A percentile compares a stretch with the other conserved stretches of the same genome.
These are phyloP conservation scores for Priceomyces fermenticarens DNA, from an alignment of 805 yeast species.

Conservation along the genomic window DNA sequence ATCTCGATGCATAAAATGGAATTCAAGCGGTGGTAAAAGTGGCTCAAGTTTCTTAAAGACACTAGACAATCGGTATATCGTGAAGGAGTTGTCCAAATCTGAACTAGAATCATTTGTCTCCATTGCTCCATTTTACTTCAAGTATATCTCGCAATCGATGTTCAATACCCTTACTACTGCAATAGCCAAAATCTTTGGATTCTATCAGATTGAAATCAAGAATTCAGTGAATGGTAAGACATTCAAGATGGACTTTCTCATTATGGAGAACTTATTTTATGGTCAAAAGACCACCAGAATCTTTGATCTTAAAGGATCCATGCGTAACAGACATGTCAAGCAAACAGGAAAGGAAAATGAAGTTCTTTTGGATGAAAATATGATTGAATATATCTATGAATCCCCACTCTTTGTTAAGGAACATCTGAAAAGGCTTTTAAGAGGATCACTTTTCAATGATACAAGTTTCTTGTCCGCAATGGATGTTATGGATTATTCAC, in stretches of 20 bases:
- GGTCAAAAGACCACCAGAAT: slow-evolving; percentile 77
- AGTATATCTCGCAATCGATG: slow-evolving; percentile 90
- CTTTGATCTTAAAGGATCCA: slow-evolving; percentile 95
- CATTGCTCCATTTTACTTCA: slow-evolving; percentile 95
- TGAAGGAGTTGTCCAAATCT: slow-evolving; percentile 82
- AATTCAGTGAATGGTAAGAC: slow-evolving; percentile 73
- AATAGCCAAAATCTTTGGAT: slow-evolving; percentile 91
- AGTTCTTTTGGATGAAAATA: slow-evolving; percentile 91
- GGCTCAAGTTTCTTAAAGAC: slow-evolving; percentile 94
- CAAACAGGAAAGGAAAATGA: slow-evolving; percentile 96
- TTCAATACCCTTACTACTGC: slow-evolving; percentile 95
- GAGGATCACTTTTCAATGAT: slow-evolving; percentile 94
- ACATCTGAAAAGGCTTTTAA: slow-evolving; percentile 77
- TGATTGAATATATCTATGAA: slow-evolving; percentile 97
- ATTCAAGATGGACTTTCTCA: slow-evolving; percentile 83
- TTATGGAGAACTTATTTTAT: slow-evolving; percentile 94
- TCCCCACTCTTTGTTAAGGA: slow-evolving; percentile 93
- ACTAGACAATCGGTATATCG: slow-evolving; percentile 80
- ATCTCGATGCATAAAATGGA: slow-evolving; percentile 93
- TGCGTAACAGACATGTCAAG: slow-evolving; percentile 95
- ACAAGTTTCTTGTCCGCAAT: slow-evolving; percentile 89
- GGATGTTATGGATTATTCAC: slow-evolving; percentile 98
- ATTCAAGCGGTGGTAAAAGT: slow-evolving; percentile 93
- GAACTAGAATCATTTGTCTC: slow-evolving; percentile 92
- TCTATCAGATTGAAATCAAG: slow-evolving; percentile 87